Evolutionary conservation across 495 filamentous ascomycete species (phyloP), one percentile per base, ranked within the genome.

Genomic region (Coniosporium apollinis): DNA sequence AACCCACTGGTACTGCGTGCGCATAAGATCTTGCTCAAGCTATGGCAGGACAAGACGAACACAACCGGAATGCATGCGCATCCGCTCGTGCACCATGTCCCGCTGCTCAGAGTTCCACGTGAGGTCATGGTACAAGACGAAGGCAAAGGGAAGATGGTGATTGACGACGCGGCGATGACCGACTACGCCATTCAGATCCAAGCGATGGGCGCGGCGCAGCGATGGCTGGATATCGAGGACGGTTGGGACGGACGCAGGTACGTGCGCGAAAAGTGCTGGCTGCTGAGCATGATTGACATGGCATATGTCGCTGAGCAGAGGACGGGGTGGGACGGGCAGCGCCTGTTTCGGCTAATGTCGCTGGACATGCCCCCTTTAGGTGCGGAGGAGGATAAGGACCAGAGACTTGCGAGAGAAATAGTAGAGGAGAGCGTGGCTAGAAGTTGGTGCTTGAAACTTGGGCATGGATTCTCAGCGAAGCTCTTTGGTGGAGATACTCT

Each of bases 141-240:
- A n/a, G 43, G 38, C 14, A 25, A 41, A 18, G 41, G 55, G 22
- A 36, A 54, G 10, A 46, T 52, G 37, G 38, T 38, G 9, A 44
- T 43, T 38, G 41, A 49, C 29, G 41, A 44, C 11, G 36, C 37
- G 36, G 34, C 28, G 43, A 47, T 70, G 33, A 62, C 58, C 18
- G 66, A 70, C 39, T 70, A 70, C 36, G 64, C 68, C 41, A 62
- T 64, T 30, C 64, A 69, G 42, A 64, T 58, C 0, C 63, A 67
- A 30, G 64, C 56, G 7, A 57, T 65, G 34, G 59, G 54, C 8
- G 42, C 62, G 37, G 65, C 66, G 1, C 63, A 65, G 60, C 65
- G 64, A 1, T 52, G 67, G 10, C 43, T 69, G 4, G 67, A 70
- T 37, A 53, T 54, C 15, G 58, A 64, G 38, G 62, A 55, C 15